Evolutionary conservation across 2,329 filamentous ascomycete species (phyloP).

Genomic region (Beauveria bassiana): DNA sequence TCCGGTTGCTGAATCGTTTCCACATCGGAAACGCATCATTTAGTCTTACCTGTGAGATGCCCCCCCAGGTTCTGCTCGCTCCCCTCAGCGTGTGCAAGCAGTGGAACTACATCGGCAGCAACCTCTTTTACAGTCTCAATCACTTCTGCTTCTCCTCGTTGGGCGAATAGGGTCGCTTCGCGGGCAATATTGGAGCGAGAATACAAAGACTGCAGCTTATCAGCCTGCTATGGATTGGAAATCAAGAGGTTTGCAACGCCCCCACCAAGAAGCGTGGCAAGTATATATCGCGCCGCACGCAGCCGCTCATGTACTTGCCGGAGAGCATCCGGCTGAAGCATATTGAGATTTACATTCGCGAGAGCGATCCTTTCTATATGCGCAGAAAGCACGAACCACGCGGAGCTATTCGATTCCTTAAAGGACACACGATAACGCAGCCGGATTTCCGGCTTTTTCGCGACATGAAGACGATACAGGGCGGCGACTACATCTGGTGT

Average conservation of each 20-base stretch:
- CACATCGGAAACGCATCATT: constrained; percentile 26
- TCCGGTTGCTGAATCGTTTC: constrained; percentile 29
- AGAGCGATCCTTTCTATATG: constrained; percentile 23
- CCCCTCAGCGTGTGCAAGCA: constrained; percentile 32
- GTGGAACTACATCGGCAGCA: constrained; percentile 32
- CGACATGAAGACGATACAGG: constrained; percentile 33
- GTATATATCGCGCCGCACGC: constrained; percentile 31
- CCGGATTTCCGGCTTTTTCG: constrained; percentile 32
- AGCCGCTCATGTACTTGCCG: constrained; percentile 27
- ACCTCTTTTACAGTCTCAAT: constrained; percentile 42
- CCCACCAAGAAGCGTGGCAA: constrained; percentile 12
- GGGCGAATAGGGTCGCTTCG: constrained; percentile 42
- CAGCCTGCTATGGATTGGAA: constrained; percentile 35
- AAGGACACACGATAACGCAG: constrained; percentile 25
- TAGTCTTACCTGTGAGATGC: constrained; percentile 24
- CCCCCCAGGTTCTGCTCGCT: constrained; percentile 29
- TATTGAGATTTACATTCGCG: constrained; percentile 32
- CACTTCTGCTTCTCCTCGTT: constrained; percentile 46
- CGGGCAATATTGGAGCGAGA: constrained; percentile 31
- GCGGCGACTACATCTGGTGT: constrained; percentile 34
- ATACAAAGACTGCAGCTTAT: constrained; percentile 36
- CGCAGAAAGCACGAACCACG: constrained; percentile 30
- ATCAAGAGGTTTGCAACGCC: constrained; percentile 22
- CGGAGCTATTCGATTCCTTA: constrained; percentile 18
- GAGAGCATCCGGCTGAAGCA: constrained; percentile 32